phyloP scores from a whole-genome alignment of 2,329 filamentous ascomycete species.

The Pyrenophora tritici-repentis region DNA sequence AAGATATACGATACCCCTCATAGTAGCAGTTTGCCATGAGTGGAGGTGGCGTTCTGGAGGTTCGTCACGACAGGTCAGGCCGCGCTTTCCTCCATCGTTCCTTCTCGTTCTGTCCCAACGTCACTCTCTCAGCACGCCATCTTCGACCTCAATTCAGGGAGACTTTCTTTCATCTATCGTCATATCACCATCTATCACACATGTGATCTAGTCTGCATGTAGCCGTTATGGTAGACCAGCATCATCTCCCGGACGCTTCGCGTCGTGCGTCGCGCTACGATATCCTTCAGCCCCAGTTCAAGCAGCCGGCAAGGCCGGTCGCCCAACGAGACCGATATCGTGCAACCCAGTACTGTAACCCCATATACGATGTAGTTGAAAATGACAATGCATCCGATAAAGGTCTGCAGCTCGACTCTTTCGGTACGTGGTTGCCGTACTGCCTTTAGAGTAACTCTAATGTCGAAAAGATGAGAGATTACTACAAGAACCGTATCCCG shows the following conservation, averaged over 20 bases:
- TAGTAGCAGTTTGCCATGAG: not conserved
- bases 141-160: not conserved
- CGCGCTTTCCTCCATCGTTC: conserved; percentile 28
- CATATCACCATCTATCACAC: not conserved
- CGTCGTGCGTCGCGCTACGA: conserved; percentile 16
- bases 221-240: conserved; percentile 26
- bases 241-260: conserved; percentile 10
- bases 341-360: conserved; percentile 17
- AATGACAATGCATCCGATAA: conserved; percentile 29
- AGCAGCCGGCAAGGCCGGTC: conserved; percentile 8
- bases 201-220: not conserved
- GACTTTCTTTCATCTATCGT: not conserved
- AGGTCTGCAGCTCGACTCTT: conserved; percentile 51
- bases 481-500: conserved; percentile 37
- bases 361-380: conserved; percentile 29
- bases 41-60: not conserved
- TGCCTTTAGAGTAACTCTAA: not conserved
- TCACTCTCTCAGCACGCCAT: conserved; percentile 6
- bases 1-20: too few species aligned
- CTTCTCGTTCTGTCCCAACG: conserved; percentile 20
- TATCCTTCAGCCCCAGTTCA: conserved; percentile 21
- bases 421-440: conserved; percentile 48
- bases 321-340: conserved; percentile 35
- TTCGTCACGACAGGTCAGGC: conserved; percentile 9
- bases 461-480: conserved; percentile 41